Percentiles rank a stretch among this genome's conserved stretches.
Conservation (phyloP, 2,329 filamentous ascomycete species). For the Calycina marina region DNA sequence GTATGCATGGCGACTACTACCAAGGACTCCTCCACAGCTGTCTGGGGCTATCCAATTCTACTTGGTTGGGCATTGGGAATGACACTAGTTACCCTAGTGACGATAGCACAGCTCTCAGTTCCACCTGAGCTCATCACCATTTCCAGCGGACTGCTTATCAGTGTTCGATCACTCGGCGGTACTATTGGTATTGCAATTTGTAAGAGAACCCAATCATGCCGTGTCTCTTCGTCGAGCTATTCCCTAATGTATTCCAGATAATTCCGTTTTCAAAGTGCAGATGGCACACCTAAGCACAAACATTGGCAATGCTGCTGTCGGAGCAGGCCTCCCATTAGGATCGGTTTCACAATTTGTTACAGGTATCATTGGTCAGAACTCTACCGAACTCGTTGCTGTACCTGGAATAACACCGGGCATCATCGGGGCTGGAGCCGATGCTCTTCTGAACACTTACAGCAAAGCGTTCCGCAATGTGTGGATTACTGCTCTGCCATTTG, state of each 20-base stretch:
- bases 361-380: conserved; percentile 17
- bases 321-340: conserved; percentile 17
- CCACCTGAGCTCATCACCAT: conserved; percentile 24
- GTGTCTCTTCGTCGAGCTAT: not conserved
- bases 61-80: conserved; percentile 25
- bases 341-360: conserved; percentile 18
- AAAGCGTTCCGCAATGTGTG: conserved; percentile 23
- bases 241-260: conserved; percentile 9
- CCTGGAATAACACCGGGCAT: conserved; percentile 21
- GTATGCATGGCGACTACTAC: conserved; percentile 21
- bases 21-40: conserved; percentile 10
- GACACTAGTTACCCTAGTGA: conserved; percentile 23
- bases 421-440: conserved; percentile 17
- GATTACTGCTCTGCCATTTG: conserved; percentile 21
- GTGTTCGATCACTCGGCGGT: conserved; percentile 29
- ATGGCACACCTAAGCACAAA: conserved; percentile 19
- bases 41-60: conserved; percentile 26
- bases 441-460: conserved; percentile 19
- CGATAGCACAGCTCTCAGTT: conserved; percentile 26
- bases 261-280: conserved; percentile 22
- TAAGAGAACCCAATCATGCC: not conserved
- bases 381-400: conserved; percentile 15
- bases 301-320: conserved; percentile 21
- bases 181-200: conserved; percentile 19
- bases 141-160: conserved; percentile 23